Base-by-base conservation (phyloP, 2,329 filamentous ascomycete genomes). In the Penicillium digitatum region DNA sequence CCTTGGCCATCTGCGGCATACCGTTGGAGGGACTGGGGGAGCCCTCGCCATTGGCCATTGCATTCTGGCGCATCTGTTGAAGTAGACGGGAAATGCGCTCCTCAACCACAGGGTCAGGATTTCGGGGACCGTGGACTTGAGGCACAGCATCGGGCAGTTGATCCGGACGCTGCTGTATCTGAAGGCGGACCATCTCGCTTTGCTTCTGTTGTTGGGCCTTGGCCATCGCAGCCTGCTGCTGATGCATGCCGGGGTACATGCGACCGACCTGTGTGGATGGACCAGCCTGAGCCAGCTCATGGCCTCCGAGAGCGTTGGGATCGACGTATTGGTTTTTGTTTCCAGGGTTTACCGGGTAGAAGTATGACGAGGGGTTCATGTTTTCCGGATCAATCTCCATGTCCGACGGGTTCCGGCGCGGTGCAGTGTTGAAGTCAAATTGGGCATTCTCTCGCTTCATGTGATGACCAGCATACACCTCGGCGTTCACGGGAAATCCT, bases 31-130 rank as follows among this genome's bases (percentile, higher is more conserved):
- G 66, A 8, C 62, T 64, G 1, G 69, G 68, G 32, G 67, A 75
- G 26, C 82, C 79, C 46, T 83, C 79, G 26, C 78, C 74, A 5
- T 80, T 77, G 7, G 78, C 74, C 14, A 83, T 79, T 73, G 88
- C 90, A 62, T 78, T 84, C 65, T 90, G 85, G 64, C 92, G 86
- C 87, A 97, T 96, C 51, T 92, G 90, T 76, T 93, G 92, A 32
- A 97, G 81, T 4, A 97, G 83, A 70, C 94, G 90, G 24, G 90
- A 90, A 64, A 97, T 96, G 73, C 92, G 95, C 76, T 96, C 90
- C 74, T 97, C 92, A 8, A 90, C 86, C 32, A 88, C 81, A 12
- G 87, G 86, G 66, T 91, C 87, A 11, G 82, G 77, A 18, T 70
- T 68, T 47, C 71, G 73, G 39, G 70, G 66, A 51, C 68, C 56